Base-by-base conservation (phyloP, 2,329 filamentous ascomycete genomes). In the Pleoardoris graminearum region DNA sequence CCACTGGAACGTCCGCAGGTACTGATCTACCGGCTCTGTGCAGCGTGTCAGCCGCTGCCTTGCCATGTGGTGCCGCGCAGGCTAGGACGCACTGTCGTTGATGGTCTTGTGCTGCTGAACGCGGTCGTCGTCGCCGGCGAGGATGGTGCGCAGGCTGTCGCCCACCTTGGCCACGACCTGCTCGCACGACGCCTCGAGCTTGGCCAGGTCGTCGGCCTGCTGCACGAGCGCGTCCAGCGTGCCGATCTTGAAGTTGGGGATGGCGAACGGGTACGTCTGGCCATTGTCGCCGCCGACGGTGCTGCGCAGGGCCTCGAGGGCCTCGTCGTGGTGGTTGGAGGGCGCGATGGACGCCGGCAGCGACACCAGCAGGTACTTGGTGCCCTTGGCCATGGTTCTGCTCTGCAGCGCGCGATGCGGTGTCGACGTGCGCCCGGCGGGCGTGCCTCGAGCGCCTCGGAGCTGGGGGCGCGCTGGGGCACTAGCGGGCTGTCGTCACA, bases 161-260 rank as follows among this genome's bases (percentile, higher is more conserved):
- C 86, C 86, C 32, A 97, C 90, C 78, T 97, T 97, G 63, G 82
- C 82, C 33, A 96, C 92, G 6, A 97, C 90, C 48, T 81, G 84
- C 75, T 92, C 85, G 73, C 91, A 96, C 30, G 84, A 82, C 30
- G 81, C 75, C 62, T 95, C 90, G 46, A 97, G 85, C 84, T 97
- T 97, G 53, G 87, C 83, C 49, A 99, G 80, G 69, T 97, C 94
- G 70, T 99, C 94, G 51, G 94, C 94, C 76, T 99, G 93, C 77
- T 96, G 90, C 38, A 99, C 91, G 52, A 99, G 82, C 33, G 89
- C 91, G 77, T 99, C 94, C 32, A 99, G 82, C 0, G 94, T 97
- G 53, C 94, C 94, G 73, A 99, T 96, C 80, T 97, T 99, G 83
- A 99, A 97, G 60, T 91, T 88, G 17, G 94, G 94, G 58, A 97